phyloP scores from a whole-genome alignment of 169 alveolate species.

The Cryptosporidium baileyi region DNA sequence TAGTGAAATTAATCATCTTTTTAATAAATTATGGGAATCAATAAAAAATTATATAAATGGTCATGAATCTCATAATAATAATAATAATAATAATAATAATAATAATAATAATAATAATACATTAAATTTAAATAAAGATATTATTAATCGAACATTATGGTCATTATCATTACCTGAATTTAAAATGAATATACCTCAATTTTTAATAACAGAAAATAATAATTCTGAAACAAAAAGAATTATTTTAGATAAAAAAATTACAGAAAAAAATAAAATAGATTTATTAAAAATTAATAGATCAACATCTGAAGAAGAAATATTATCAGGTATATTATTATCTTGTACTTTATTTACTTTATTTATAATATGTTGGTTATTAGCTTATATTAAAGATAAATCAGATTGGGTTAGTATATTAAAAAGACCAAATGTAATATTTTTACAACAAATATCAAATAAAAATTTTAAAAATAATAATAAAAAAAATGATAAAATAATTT shows the following conservation, averaged over 20 bases:
- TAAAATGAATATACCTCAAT: neutral
- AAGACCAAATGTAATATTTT: constrained; percentile 18
- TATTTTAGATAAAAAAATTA: neutral
- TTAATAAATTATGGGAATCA: constrained; percentile 28
- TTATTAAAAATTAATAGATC: constrained; percentile 20
- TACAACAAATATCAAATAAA: constrained; percentile 31
- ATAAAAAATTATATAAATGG: neutral
- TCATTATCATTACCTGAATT: constrained; percentile 1
- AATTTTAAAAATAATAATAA: neutral
- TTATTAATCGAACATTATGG: constrained; percentile 18
- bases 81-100: neutral
- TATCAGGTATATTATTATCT: constrained; percentile 30
- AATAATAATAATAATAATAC: neutral
- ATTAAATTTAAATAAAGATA: neutral
- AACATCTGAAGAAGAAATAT: constrained; percentile 61
- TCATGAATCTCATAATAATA: neutral
- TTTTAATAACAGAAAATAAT: neutral
- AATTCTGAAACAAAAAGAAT: neutral
- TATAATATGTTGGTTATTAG: constrained; percentile 47
- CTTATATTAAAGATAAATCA: constrained; percentile 23
- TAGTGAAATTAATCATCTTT: neutral
- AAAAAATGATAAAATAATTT: neutral
- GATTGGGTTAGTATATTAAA: constrained; percentile 53
- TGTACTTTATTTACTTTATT: constrained; percentile 41
- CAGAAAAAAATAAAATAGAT: neutral